Base-by-base conservation (phyloP, 805 yeast genomes). In the Barnettozyma sp. region DNA sequence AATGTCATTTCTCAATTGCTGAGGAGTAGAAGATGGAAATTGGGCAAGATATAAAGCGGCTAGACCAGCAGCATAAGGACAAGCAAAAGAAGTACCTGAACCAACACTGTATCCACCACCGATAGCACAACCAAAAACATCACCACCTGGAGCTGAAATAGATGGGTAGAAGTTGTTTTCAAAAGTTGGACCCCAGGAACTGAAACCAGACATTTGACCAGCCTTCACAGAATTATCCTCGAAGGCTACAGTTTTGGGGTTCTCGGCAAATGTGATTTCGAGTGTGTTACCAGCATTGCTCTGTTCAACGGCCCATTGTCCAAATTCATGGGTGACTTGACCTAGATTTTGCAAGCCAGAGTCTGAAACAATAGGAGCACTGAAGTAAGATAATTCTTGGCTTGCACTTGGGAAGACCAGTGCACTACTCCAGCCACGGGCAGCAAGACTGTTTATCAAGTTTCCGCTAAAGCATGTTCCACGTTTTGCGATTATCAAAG, bases 181-280 rank as follows among this genome's bases (percentile, higher is more conserved):
- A 29, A 31, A 44, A 12, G 44, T 42, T 34, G 48, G 48, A 26
- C 48, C 48, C 46, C 42, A 39, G n/a, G 44, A 37, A 5, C 40
- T 22, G 33, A 28, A 44, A 30, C 21, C 42, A 23, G 30, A 34
- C 27, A 40, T 27, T 28, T 42, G 42, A 24, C 46, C 46, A 26
- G 46, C 34, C 15, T 31, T 26, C 8, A 40, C 12, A 10, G 22
- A 19, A 7, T 27, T 24, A 10, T 30, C 20, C 1, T 34, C 30
- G 5, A 21, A 34, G 17, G 29, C 35, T 5, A 22, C 29, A 26
- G 32, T 16, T 6, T 30, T 18, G 6, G 11, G 21, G 28, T 9
- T 9, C 5, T 23, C 21, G n/a, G 27, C n/a, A 14, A 41, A 22
- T 9, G 28, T 33, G 13, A 37, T 22, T n/a, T 31, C 28, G 24